Base-by-base conservation (phyloP, 768 basidiomycete genomes). In the Leccinum sublutescens region DNA sequence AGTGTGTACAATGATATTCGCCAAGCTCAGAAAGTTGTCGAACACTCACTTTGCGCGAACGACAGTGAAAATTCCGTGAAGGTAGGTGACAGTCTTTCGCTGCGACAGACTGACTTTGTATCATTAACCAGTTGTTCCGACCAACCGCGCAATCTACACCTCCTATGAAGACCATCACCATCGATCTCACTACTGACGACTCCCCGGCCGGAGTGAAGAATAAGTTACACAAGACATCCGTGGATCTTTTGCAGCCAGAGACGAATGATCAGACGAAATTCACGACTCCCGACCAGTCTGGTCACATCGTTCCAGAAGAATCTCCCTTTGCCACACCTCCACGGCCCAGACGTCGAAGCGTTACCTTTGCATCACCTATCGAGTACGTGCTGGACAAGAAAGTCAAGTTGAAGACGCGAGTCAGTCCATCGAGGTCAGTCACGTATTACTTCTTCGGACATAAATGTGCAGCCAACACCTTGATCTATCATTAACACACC, bases 101-200 rank as follows among this genome's bases (percentile, higher is more conserved):
- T 31, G 29, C 23, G 27, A 29, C n/a, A 33, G 17, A 47, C 49
- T 23, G 21, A n/a, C 55, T 45, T 54, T 17, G 59, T 8, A 64
- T 45, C 43, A n/a, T 55, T 27, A 55, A 52, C 31, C 38, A 73
- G 68, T 33, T 50, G 29, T 61, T 34, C 47, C 25, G 25, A 33
- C 52, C 52, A 25, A 52, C 56, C 15, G 17, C 47, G 54, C 54
- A 61, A 47, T 62, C 62, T 29, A 64, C 63, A 25, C 66, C 67
- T 34, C 56, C 53, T 63, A 61, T 56, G 21, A 62, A 76, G 47
- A 59, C 61, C 21, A 63, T 72, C 8, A 79, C 75, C 47, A 77
- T 82, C 57, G 82, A 84, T 66, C 72, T 82, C 56, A 82, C 79
- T n/a, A 60, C 66, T 19, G 74, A 77, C 47, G 57, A 57, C 4